Evolutionary conservation across 2,329 filamentous ascomycete species (phyloP), one percentile per base, ranked within the genome.

Genomic region (Colletotrichum musicola): DNA sequence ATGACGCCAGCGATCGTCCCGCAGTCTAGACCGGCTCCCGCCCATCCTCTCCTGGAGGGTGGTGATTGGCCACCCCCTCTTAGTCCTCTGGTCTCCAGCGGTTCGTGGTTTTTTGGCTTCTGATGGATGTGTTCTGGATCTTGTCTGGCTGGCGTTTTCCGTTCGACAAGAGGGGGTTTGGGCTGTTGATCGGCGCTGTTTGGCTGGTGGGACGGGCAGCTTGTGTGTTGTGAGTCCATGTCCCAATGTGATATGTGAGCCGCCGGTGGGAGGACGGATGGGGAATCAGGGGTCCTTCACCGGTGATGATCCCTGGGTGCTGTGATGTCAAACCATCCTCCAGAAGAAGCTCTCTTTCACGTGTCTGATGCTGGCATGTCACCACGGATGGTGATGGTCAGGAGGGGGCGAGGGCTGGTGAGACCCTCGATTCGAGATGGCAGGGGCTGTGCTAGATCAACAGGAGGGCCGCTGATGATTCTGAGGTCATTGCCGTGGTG

Each of bases 1-100:
- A 61, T 68, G 66, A 68, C 62, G 62, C 62, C 62, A 68, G 65
- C 4, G 62, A 65, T 68, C 62, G 44, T 50, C 65, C 55, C 35
- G 62, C 38, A 60, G 62, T 38, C 62, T 65, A 47, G 66, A 44
- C 54, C 50, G 12, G 20, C n/a, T 42, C 4, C 22, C 42, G 42
- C 25, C 25, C 42, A 1, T 3, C n/a, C 49, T 14, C 20, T 14
- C 25, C 38, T 35, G 30, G 30, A 10, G 2, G 30, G 30, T 35
- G 20, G 20, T 14, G 18, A 18, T 51, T 55, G 46, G 35, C 30
- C 30, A 35, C 22, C 30, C 30, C 30, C 10, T 35, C 30, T 10
- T 35, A 2, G 7, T 10, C 30, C 30, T 35, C 10, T 35, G 30
- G 7, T 10, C 30, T 35, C 30, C 30, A 10, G 30, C 30, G 30